These are phyloP conservation scores for Thymus mandschuricus DNA, from an alignment of 257 asterid species.

Conservation along the genomic window DNA sequence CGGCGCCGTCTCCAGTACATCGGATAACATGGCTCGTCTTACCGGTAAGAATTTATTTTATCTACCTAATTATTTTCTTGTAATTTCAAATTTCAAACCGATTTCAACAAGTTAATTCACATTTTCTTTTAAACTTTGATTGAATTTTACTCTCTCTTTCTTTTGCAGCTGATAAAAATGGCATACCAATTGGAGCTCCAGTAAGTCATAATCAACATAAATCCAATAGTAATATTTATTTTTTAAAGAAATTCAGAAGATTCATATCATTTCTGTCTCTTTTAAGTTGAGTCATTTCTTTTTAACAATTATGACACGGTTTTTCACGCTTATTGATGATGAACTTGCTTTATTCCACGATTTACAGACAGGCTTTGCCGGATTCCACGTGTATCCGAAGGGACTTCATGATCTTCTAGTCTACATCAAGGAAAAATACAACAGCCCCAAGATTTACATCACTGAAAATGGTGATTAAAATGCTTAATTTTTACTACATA, in stretches of 20 bases:
- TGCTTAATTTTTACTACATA: too few species aligned
- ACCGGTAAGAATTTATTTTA: conserved; percentile 31
- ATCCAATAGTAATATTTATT: too few species aligned
- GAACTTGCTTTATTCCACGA: too few species aligned
- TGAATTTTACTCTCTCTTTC: too few species aligned
- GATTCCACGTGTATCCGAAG: conserved; percentile 26
- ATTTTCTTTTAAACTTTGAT: too few species aligned
- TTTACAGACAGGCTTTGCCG: conserved; percentile 10
- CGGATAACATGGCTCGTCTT: conserved; percentile 34
- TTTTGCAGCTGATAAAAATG: too few species aligned
- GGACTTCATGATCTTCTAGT: conserved; percentile 38
- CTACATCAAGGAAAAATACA: conserved; percentile 34
- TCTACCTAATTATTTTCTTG: not conserved
- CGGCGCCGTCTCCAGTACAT: conserved; percentile 25
- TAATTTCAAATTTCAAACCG: too few species aligned
- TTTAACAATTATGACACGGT: too few species aligned
- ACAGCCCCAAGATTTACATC: conserved; percentile 42
- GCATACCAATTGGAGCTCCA: too few species aligned
- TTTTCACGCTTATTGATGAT: too few species aligned
- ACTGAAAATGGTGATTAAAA: conserved; percentile 41
- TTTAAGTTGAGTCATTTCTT: too few species aligned
- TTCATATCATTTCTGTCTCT: not conserved
- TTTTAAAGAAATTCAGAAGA: not conserved
- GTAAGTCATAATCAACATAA: too few species aligned
- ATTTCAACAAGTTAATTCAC: not conserved